Percentiles rank a stretch among this genome's conserved stretches.
phyloP scores from a whole-genome alignment of 106 monocot genomes.

The Amphibolis antarctica region DNA sequence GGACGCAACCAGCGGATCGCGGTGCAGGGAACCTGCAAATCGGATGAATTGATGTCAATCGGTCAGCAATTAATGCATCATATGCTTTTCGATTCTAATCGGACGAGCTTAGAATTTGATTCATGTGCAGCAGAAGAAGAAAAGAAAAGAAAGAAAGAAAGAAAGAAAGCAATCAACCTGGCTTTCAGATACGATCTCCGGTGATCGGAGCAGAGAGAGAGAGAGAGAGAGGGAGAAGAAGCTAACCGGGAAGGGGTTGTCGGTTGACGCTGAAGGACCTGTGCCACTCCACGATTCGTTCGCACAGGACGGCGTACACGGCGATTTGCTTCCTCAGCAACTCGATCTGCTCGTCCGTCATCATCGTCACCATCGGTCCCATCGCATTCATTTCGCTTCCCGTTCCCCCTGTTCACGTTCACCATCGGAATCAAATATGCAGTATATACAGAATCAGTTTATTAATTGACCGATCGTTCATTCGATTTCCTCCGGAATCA shows the following conservation, averaged over 20 bases:
- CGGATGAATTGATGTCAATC: not conserved
- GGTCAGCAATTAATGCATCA: not conserved
- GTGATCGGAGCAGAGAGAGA: no score
- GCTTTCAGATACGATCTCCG: no score
- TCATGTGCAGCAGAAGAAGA: not conserved
- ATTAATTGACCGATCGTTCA: no score
- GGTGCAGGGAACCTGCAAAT: slow-evolving; percentile 14
- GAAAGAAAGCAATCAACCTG: not conserved
- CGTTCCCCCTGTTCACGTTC: no score
- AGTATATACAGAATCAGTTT: no score
- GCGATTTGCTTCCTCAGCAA: slow-evolving; percentile 53
- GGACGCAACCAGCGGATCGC: slow-evolving; percentile 28
- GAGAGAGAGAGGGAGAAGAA: not conserved
- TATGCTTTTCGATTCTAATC: not conserved
- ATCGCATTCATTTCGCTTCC: no score
- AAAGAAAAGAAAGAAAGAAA: not conserved
- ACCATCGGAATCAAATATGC: no score
- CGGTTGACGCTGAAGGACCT: slow-evolving; percentile 27
- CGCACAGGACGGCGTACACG: slow-evolving; percentile 43
- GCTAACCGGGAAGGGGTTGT: slow-evolving; percentile 5
- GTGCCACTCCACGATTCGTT: slow-evolving; percentile 53
- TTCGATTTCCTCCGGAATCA: no score
- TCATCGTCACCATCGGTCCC: slow-evolving; percentile 28
- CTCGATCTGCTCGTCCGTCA: slow-evolving; percentile 80
- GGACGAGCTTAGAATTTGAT: not conserved